Evolutionary conservation across 495 filamentous ascomycete genomes (phyloP).

Genomic region (Penicillium turbatum): DNA sequence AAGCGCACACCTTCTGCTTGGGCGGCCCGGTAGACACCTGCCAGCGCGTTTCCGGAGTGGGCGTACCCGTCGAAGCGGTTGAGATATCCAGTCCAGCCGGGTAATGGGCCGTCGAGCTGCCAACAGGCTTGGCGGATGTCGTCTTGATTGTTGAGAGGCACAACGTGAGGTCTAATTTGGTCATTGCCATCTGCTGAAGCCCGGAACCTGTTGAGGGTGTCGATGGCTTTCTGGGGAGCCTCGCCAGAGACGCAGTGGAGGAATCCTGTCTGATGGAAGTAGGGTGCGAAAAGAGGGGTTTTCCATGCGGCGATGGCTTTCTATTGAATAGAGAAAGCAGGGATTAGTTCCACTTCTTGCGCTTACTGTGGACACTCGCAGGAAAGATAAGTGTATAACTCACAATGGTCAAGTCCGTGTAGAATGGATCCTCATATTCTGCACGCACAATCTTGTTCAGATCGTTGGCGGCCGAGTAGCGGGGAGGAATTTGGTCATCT

Average conservation of each 20-base stretch:
- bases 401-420: constrained; percentile 41
- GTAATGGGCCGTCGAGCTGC: constrained; percentile 43
- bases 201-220: constrained; percentile 43
- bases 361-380: neutral
- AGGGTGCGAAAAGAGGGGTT: constrained; percentile 46
- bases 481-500: constrained; percentile 24
- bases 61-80: constrained; percentile 53
- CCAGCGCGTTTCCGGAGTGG: constrained; percentile 44
- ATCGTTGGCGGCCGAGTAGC: constrained; percentile 46
- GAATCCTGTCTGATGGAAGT: constrained; percentile 54
- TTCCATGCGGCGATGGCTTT: constrained; percentile 50
- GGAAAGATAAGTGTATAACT: constrained; percentile 18
- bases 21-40: constrained; percentile 22
- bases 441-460: constrained; percentile 53
- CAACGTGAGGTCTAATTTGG: constrained; percentile 32
- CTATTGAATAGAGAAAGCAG: constrained; percentile 18
- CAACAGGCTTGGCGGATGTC: constrained; percentile 41
- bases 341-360: constrained; percentile 15
- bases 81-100: constrained; percentile 53
- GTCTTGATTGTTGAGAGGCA: constrained; percentile 25
- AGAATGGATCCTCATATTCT: constrained; percentile 52
- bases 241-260: constrained; percentile 45
- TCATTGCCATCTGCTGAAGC: constrained; percentile 37
- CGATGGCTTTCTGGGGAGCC: constrained; percentile 45
- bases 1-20: constrained; percentile 35